phyloP scores from a whole-genome alignment of 495 filamentous ascomycete species.

The Trichoderma gamsii region DNA sequence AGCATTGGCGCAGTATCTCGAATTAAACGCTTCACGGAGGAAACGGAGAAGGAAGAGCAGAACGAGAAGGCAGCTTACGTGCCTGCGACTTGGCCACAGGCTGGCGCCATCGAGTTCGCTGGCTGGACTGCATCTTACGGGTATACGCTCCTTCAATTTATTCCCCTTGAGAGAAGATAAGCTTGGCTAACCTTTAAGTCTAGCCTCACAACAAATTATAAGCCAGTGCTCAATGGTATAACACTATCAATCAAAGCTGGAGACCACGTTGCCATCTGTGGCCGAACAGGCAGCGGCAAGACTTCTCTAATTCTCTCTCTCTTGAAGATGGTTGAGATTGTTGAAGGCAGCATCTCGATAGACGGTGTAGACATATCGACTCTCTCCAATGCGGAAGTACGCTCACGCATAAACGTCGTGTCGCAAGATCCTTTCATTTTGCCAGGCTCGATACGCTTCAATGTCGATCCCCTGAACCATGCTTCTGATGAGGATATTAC shows the following conservation, averaged over 20 bases:
- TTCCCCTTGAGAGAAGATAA: neutral
- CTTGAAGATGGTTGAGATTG: constrained; percentile 33
- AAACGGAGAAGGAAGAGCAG: constrained; percentile 33
- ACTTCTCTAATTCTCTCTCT: constrained; percentile 29
- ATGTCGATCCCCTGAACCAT: constrained; percentile 35
- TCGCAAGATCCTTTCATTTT: constrained; percentile 41
- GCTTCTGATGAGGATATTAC: constrained; percentile 29
- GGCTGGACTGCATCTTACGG: constrained; percentile 5
- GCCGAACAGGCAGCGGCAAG: constrained; percentile 40
- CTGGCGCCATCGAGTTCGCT: constrained; percentile 43
- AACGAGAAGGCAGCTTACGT: constrained; percentile 16
- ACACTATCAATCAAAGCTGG: constrained; percentile 26
- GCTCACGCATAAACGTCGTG: constrained; percentile 34
- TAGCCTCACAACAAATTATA: neutral
- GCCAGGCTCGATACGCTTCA: constrained; percentile 36
- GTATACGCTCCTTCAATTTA: constrained; percentile 7
- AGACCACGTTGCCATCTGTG: constrained; percentile 41
- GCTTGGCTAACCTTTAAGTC: neutral
- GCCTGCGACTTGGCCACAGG: constrained; percentile 45
- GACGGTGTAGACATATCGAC: constrained; percentile 36
- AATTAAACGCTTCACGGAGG: constrained; percentile 22
- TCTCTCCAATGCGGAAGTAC: constrained; percentile 22
- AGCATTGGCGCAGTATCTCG: constrained; percentile 37
- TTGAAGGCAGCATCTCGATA: constrained; percentile 30
- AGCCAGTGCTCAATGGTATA: constrained; percentile 17